phyloP scores from a whole-genome alignment of 768 basidiomycete species.

The Phlebiopsis gigantea region DNA sequence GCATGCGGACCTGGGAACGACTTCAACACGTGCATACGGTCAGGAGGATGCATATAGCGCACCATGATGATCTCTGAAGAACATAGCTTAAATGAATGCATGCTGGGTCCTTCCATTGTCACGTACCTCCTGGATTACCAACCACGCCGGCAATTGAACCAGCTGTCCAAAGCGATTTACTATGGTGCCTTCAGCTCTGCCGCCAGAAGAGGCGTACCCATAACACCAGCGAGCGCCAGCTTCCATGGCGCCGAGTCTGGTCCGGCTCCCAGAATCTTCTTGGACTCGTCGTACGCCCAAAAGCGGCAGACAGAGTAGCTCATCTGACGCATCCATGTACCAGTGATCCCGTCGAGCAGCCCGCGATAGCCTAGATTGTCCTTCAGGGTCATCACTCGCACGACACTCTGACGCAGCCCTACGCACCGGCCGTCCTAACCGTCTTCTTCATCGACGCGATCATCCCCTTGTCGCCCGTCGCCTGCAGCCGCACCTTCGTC shows the following conservation, averaged over 20 bases:
- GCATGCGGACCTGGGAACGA: constrained; percentile 53
- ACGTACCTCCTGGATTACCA: constrained; percentile 80
- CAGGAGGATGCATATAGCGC: background rate
- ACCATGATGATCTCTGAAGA: constrained; percentile 26
- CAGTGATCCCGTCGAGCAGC: constrained; percentile 81
- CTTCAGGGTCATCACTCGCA: background rate
- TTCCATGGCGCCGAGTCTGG: constrained; percentile 73
- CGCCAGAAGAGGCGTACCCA: constrained; percentile 73
- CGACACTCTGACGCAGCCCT: background rate
- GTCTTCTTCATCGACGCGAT: constrained; percentile 80
- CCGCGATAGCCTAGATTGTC: constrained; percentile 48
- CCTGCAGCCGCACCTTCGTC: constrained; percentile 89
- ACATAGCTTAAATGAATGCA: background rate
- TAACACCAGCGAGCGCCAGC: constrained; percentile 74
- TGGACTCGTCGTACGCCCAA: constrained; percentile 90
- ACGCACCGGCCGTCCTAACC: constrained; percentile 63
- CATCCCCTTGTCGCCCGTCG: constrained; percentile 91
- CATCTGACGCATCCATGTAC: constrained; percentile 91
- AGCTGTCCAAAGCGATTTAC: no score
- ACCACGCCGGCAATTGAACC: constrained; percentile 82
- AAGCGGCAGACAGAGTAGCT: constrained; percentile 90
- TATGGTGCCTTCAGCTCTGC: background rate
- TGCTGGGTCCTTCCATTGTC: background rate
- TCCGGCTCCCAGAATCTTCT: constrained; percentile 71
- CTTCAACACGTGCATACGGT: background rate